Evolutionary conservation across 768 basidiomycete species (phyloP).

Genomic region (Suillus discolor): DNA sequence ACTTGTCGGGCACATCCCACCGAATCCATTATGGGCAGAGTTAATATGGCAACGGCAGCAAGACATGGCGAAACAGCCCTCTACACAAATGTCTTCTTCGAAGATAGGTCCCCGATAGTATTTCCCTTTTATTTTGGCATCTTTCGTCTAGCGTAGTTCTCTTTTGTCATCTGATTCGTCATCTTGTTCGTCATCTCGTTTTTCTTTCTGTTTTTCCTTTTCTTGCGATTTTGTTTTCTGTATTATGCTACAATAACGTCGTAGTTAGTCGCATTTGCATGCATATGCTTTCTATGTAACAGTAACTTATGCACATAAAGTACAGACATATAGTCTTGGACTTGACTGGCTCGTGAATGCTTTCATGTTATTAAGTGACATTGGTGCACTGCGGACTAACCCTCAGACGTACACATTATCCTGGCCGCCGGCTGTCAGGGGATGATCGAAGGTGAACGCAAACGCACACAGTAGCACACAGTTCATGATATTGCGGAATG

Average conservation of each 20-base stretch:
- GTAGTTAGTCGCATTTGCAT: constrained; percentile 5
- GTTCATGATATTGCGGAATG: constrained; percentile 21
- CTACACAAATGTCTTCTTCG: neutral
- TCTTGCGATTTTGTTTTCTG: constrained; percentile 4
- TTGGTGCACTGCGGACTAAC: neutral
- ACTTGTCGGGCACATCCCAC: constrained; percentile 86
- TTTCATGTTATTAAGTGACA: neutral
- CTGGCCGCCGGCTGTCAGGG: constrained; percentile 61
- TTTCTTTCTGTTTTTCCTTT: neutral
- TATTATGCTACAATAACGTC: constrained; percentile 3
- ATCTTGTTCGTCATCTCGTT: too few relatives aligned
- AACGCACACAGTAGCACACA: constrained; percentile 55
- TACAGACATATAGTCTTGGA: constrained; percentile 2
- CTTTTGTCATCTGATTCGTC: neutral
- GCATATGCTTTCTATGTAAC: constrained; percentile 6
- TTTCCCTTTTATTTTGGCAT: constrained; percentile 1
- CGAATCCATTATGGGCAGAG: constrained; percentile 93
- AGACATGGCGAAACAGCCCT: constrained; percentile 34
- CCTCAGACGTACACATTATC: constrained; percentile 55
- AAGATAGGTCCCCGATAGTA: constrained; percentile 3
- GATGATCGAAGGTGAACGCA: constrained; percentile 34
- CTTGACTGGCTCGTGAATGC: neutral
- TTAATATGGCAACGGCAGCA: constrained; percentile 83
- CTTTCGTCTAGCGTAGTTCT: constrained; percentile 1
- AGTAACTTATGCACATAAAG: constrained; percentile 6